These are phyloP conservation scores for Epichloe scottii DNA, from an alignment of 2,329 filamentous ascomycete species.

Conservation along the genomic window DNA sequence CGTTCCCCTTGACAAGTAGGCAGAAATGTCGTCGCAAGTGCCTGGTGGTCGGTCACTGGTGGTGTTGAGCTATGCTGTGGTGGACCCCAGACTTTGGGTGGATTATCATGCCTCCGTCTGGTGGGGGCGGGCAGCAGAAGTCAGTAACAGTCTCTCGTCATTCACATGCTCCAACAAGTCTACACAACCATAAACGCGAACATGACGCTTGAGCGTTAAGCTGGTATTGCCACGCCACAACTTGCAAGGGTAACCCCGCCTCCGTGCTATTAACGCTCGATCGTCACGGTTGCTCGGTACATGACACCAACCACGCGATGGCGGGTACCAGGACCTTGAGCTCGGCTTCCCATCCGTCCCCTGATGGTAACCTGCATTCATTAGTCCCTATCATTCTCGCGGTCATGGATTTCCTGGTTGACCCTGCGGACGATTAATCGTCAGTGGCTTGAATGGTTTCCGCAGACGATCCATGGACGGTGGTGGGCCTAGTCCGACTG, in stretches of 20 bases:
- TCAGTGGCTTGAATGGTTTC: conserved; percentile 46
- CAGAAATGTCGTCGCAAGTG: not conserved
- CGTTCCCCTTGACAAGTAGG: not conserved
- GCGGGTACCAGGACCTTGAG: too few species aligned
- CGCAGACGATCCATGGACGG: conserved; percentile 37
- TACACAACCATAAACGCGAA: not conserved
- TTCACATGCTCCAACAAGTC: not conserved
- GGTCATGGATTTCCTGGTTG: conserved; percentile 6
- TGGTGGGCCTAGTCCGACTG: conserved; percentile 31
- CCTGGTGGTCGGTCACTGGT: not conserved
- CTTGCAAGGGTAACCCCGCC: too few species aligned
- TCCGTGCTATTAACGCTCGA: too few species aligned
- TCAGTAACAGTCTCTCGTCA: not conserved
- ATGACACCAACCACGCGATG: not conserved
- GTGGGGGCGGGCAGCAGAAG: not conserved
- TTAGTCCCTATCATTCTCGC: too few species aligned
- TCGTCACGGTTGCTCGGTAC: too few species aligned
- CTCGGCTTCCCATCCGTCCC: too few species aligned
- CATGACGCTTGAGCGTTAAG: conserved; percentile 16
- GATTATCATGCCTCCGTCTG: too few species aligned
- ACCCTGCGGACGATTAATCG: conserved; percentile 31
- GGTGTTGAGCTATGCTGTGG: not conserved
- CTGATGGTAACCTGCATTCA: too few species aligned
- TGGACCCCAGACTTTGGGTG: too few species aligned
- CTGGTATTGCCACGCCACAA: not conserved